Evolutionary conservation across 257 asterid genomes (phyloP).

Genomic region (Anisodus tanguticus): DNA sequence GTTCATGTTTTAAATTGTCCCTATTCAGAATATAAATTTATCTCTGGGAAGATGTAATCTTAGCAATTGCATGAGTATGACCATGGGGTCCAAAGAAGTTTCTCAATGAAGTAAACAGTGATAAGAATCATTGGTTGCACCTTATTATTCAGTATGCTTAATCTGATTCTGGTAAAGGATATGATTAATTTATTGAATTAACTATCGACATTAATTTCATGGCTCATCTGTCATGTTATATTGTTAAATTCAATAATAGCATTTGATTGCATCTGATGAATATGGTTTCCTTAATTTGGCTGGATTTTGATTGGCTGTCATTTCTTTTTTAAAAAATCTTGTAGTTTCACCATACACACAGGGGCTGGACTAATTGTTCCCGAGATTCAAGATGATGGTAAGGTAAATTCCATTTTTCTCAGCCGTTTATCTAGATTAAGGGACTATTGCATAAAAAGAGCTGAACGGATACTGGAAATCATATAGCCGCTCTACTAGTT

Average conservation of each 20-base stretch:
- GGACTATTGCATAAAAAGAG: not conserved
- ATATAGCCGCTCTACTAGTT: not conserved
- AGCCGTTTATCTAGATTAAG: not conserved
- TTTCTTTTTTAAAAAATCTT: constrained; percentile 9
- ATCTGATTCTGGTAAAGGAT: not conserved
- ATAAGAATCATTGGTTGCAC: not conserved
- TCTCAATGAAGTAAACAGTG: not conserved
- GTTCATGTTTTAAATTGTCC: not conserved
- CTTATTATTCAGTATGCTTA: not conserved
- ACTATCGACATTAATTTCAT: not conserved
- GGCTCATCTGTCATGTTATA: not conserved
- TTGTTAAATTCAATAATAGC: not conserved
- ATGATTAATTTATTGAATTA: not conserved
- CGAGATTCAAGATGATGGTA: constrained; percentile 84
- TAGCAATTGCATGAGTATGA: not conserved
- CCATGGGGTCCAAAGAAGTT: not conserved
- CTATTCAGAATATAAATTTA: not conserved
- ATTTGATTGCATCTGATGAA: not conserved
- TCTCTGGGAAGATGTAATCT: not conserved
- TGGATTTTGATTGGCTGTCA: not conserved
- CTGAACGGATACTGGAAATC: not conserved
- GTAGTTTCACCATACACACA: constrained; percentile 85
- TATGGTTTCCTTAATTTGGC: not conserved
- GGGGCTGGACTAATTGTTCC: constrained; percentile 95
- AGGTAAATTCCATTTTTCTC: constrained; percentile 53